Evolutionary conservation across 2,329 filamentous ascomycete genomes (phyloP).

Genomic region (Lasiodiplodia sp.): DNA sequence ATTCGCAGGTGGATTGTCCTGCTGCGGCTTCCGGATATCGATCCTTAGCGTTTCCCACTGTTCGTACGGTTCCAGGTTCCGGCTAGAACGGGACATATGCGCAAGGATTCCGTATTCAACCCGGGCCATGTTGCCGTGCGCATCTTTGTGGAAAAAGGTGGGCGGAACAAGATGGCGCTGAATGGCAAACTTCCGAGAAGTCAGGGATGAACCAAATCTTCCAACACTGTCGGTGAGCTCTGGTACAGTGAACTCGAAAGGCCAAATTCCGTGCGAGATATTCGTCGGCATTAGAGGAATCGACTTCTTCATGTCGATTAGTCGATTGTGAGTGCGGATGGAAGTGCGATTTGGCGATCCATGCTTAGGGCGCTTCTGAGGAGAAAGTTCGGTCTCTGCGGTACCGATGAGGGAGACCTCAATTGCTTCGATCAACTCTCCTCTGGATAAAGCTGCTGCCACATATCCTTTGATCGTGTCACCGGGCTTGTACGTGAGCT

Average conservation of each 20-base stretch:
- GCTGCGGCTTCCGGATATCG: constrained; percentile 37
- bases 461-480: neutral
- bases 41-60: constrained; percentile 36
- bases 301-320: neutral
- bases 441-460: neutral
- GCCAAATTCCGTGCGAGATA: constrained; percentile 41
- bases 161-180: constrained; percentile 34
- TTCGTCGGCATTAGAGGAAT: constrained; percentile 30
- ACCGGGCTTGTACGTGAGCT: neutral
- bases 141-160: constrained; percentile 35
- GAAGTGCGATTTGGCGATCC: neutral
- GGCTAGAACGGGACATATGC: constrained; percentile 31
- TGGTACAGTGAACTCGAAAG: constrained; percentile 47
- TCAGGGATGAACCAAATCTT: constrained; percentile 32
- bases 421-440: constrained; percentile 32
- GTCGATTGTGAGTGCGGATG: neutral
- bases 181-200: constrained; percentile 38
- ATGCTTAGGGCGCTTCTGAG: constrained; percentile 20
- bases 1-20: constrained; percentile 32
- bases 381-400: constrained; percentile 39
- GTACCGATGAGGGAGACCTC: constrained; percentile 42
- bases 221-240: constrained; percentile 38
- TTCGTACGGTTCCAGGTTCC: neutral
- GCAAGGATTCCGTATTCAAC: constrained; percentile 36
- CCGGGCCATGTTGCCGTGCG: constrained; percentile 41